Base-by-base conservation (phyloP, 805 yeast species). In the Kuraishia ogatae region DNA sequence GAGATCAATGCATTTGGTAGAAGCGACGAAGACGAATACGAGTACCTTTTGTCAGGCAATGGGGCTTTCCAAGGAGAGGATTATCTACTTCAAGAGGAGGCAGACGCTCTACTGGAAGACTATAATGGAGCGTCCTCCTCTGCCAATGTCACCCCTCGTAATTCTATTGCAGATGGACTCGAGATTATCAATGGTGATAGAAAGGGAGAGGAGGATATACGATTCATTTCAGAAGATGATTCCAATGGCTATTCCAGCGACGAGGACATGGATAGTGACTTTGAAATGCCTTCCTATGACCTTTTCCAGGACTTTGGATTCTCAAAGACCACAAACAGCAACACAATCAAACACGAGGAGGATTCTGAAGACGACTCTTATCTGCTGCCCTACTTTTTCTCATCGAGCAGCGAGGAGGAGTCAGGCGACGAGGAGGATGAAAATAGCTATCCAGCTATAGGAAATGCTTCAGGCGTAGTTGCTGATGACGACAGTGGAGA, bases 331-430 rank as follows among this genome's bases (percentile, higher is more conserved):
- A 5, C 43, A 10, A 35, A 35, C 43, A 35, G 13, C 13, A 35
- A 35, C 22, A 23, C 17, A 29, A 26, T 15, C 10, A 52, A 60
- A 15, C 60, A 58, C 43, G 68, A 65, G 2, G 64, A 73, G 50
- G 82, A 79, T 48, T 39, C 48, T 17, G 84, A 81, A 26, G 91
- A 84, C 64, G 92, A 87, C 63, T 76, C 87, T 2, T 84, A 86
- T 62, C 71, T 88, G 48, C 82, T 91, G 84, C 85, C 85, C 64
- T 87, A 87, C 67, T 85, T 87, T 60, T 84, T 88, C 65, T 74
- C 78, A 22, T 28, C 51, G 5, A 66, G 62, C 17, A 66, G 64
- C n/a, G 65, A 63, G 13, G 61, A 57, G 39, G 65, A 63, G 26
- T 61, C 58, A 23, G 57, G 53, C 7, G 55, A 53, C 4, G 55